A percentile compares a stretch with the other conserved stretches of the same genome.
These are phyloP conservation scores for Pythium coloratum DNA, from an alignment of 352 stramenopile genomes.

Conservation along the genomic window DNA sequence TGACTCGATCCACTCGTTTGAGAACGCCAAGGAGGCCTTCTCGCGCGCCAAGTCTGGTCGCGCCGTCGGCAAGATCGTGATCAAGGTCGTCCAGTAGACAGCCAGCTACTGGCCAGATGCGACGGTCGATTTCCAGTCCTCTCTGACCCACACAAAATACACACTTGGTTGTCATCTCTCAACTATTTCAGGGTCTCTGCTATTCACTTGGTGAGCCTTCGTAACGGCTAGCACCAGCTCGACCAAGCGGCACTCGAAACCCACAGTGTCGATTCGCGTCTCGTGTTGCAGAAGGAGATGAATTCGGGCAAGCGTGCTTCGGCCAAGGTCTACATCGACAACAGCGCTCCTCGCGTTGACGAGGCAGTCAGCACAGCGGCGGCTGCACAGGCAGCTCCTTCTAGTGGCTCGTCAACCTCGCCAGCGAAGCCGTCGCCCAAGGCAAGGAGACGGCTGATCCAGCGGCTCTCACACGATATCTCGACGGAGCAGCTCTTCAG, in stretches of 20 bases:
- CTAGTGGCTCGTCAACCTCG: too few species aligned
- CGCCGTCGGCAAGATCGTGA: conserved; percentile 22
- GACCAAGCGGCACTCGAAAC: not conserved
- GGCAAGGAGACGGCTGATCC: conserved; percentile 13
- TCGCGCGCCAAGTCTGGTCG: conserved; percentile 37
- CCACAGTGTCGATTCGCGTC: too few species aligned
- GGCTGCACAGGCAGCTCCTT: too few species aligned
- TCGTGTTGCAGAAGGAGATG: not conserved
- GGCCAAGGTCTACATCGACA: conserved; percentile 34
- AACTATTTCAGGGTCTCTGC: too few species aligned
- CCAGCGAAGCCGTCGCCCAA: conserved; percentile 1
- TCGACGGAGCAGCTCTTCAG: conserved; percentile 68
- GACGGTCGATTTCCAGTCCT: too few species aligned
- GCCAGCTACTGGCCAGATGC: too few species aligned
- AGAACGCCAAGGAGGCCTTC: conserved; percentile 40
- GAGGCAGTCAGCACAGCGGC: not conserved
- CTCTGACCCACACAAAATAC: too few species aligned
- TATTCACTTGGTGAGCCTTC: too few species aligned
- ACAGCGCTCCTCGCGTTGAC: not conserved
- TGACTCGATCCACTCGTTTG: conserved; percentile 38
- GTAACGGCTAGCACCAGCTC: not conserved
- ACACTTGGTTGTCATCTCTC: too few species aligned
- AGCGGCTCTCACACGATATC: conserved; percentile 55
- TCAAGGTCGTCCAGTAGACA: not conserved
- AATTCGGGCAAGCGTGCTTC: conserved; percentile 25